A percentile compares a stretch with the other conserved stretches of the same genome.
phyloP scores from a whole-genome alignment of 192 early-diverging fungal species.

The Chytriomyces sp. region DNA sequence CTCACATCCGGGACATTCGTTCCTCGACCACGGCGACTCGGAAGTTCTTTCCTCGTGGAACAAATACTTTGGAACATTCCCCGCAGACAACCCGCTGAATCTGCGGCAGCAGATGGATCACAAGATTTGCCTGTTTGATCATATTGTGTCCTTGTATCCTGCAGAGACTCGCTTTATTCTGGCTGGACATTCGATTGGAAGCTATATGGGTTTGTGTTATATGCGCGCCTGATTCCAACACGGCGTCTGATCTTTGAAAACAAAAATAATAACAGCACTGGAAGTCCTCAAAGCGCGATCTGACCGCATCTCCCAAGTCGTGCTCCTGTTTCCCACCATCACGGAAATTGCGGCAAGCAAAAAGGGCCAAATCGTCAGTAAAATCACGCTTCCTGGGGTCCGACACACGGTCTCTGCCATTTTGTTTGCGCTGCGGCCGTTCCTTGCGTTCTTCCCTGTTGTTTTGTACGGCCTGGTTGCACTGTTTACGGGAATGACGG shows the following conservation, averaged over 20 bases:
- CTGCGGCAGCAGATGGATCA: slow-evolving; percentile 70
- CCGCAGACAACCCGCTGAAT: slow-evolving; percentile 40
- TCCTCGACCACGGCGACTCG: neutral
- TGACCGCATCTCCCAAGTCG: slow-evolving; percentile 65
- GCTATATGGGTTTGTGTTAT: slow-evolving; percentile 58
- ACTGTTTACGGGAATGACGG: slow-evolving; percentile 40
- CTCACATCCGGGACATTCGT: slow-evolving; percentile 17
- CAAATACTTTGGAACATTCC: slow-evolving; percentile 20
- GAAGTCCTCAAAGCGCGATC: slow-evolving; percentile 65
- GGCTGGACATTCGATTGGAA: slow-evolving; percentile 72
- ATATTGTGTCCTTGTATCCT: slow-evolving; percentile 53
- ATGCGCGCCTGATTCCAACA: slow-evolving; percentile 21
- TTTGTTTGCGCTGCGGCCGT: slow-evolving; percentile 48
- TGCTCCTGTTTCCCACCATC: slow-evolving; percentile 81
- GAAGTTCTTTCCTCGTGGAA: slow-evolving; percentile 15
- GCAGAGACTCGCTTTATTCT: slow-evolving; percentile 56
- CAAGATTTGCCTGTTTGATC: slow-evolving; percentile 70
- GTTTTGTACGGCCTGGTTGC: slow-evolving; percentile 37
- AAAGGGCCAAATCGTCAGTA: slow-evolving; percentile 57
- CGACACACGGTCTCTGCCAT: slow-evolving; percentile 36
- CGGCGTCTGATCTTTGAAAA: slow-evolving; percentile 45
- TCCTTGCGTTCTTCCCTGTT: slow-evolving; percentile 15
- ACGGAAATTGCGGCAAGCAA: slow-evolving; percentile 78
- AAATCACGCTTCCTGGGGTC: slow-evolving; percentile 26
- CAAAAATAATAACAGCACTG: slow-evolving; percentile 42